Conservation (phyloP, 805 yeast genomes). For the Saccharomycopsis sp. region DNA sequence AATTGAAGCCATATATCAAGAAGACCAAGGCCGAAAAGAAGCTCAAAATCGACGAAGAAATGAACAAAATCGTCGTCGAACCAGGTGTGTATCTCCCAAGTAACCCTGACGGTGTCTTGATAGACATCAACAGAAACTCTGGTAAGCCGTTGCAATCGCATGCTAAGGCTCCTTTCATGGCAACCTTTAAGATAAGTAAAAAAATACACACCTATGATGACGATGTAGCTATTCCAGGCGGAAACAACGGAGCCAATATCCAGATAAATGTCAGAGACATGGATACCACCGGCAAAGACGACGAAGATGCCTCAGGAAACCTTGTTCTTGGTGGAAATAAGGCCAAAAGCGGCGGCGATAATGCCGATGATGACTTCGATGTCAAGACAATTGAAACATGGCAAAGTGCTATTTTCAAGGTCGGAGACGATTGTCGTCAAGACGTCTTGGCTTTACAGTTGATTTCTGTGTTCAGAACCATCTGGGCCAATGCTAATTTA, state of each 20-base stretch:
- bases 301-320: too few relatives aligned
- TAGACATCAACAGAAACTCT: slow-evolving; percentile 85
- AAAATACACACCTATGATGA: slow-evolving; percentile 40
- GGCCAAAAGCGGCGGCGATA: slow-evolving; percentile 8
- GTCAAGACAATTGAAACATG: slow-evolving; percentile 54
- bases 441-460: slow-evolving; percentile 91
- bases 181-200: slow-evolving; percentile 78
- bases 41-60: slow-evolving; percentile 91
- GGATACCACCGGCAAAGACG: slow-evolving; percentile 22
- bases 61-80: slow-evolving; percentile 66
- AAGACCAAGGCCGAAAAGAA: slow-evolving; percentile 95
- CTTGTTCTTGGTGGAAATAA: slow-evolving; percentile 15
- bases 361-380: slow-evolving; percentile 2
- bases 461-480: slow-evolving; percentile 83
- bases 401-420: slow-evolving; percentile 97
- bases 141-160: slow-evolving; percentile 96
- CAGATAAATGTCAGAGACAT: not conserved
- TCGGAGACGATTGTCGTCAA: slow-evolving; percentile 98
- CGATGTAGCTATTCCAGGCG: slow-evolving; percentile 3
- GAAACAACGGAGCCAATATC: slow-evolving; percentile 4
- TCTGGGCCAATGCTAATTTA: slow-evolving; percentile 82
- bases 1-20: slow-evolving; percentile 88
- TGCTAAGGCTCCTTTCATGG: slow-evolving; percentile 98
- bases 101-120: slow-evolving; percentile 91
- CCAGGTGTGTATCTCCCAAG: slow-evolving; percentile 90